Percentiles rank a stretch among this genome's conserved stretches.
Conservation (phyloP, 106 monocot genomes). For the Narthecium ossifragum region DNA sequence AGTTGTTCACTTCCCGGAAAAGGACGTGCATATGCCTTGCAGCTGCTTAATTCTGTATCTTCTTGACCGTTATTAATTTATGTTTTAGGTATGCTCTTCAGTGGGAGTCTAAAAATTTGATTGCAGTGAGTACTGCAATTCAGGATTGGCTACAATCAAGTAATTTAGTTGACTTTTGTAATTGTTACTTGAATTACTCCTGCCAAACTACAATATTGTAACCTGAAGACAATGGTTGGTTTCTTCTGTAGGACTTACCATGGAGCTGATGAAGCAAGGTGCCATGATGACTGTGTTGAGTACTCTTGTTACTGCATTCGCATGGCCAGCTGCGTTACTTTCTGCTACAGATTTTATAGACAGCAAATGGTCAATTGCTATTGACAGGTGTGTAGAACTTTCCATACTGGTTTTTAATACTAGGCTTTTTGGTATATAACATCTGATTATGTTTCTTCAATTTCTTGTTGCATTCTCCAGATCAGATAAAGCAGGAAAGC, state of each 20-base stretch:
- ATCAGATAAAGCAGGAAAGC: conserved; percentile 94
- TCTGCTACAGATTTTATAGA: conserved; percentile 88
- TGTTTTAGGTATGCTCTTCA: conserved; percentile 69
- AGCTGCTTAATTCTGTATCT: no score
- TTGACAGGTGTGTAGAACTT: conserved; percentile 61
- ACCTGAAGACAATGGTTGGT: no score
- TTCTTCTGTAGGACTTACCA: conserved; percentile 51
- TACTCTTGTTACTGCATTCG: conserved; percentile 71
- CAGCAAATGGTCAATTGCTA: conserved; percentile 93
- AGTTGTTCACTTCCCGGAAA: no score
- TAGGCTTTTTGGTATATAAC: background rate
- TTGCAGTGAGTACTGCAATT: conserved; percentile 86
- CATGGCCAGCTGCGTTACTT: conserved; percentile 88
- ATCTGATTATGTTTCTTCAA: background rate
- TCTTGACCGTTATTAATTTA: background rate
- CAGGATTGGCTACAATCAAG: conserved; percentile 96
- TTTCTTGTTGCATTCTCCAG: conserved; percentile 29
- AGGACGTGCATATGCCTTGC: no score
- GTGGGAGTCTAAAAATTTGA: conserved; percentile 94
- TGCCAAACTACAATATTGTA: no score
- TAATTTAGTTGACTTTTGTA: conserved; percentile 26
- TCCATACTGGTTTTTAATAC: background rate
- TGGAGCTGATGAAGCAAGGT: conserved; percentile 80
- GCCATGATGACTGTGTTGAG: conserved; percentile 95
- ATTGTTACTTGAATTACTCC: background rate